Percentiles rank a stretch among this genome's conserved stretches.
Conservation (phyloP, 2,329 filamentous ascomycete genomes). For the Aspergillus sp. region DNA sequence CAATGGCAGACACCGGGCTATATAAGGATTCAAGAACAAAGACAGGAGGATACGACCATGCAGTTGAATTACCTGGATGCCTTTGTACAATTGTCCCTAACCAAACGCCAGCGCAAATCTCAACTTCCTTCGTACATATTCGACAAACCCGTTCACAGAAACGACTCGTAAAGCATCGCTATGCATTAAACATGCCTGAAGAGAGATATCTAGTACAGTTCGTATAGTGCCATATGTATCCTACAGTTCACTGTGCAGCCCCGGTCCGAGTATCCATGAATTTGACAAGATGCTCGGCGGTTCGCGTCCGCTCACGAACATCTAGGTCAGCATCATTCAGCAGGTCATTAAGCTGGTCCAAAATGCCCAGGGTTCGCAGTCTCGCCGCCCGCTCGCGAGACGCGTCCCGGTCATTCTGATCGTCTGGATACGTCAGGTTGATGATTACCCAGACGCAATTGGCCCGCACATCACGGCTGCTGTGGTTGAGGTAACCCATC, state of each 20-base stretch:
- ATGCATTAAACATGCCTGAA: conserved; percentile 6
- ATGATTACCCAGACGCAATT: conserved; percentile 75
- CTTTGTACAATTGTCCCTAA: neutral
- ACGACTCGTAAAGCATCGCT: conserved; percentile 7
- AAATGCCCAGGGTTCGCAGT: conserved; percentile 63
- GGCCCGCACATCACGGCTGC: conserved; percentile 63
- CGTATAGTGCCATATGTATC: too few relatives aligned
- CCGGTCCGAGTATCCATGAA: conserved; percentile 3
- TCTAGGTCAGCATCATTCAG: conserved; percentile 67
- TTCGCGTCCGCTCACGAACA: conserved; percentile 75
- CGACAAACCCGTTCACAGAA: neutral
- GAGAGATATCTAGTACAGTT: too few relatives aligned
- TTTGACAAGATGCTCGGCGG: conserved; percentile 63
- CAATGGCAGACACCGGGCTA: neutral
- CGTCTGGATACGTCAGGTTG: conserved; percentile 78
- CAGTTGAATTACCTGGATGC: neutral
- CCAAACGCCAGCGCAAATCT: neutral
- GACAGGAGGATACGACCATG: too few relatives aligned
- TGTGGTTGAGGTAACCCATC: conserved; percentile 63
- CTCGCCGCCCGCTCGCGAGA: conserved; percentile 60
- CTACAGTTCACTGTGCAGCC: neutral
- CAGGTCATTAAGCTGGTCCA: conserved; percentile 56
- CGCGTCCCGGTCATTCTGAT: conserved; percentile 56
- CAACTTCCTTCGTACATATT: neutral
- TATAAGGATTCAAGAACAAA: too few relatives aligned